Base-by-base conservation (phyloP, 768 basidiomycete species). In the Polyporus arcularius region DNA sequence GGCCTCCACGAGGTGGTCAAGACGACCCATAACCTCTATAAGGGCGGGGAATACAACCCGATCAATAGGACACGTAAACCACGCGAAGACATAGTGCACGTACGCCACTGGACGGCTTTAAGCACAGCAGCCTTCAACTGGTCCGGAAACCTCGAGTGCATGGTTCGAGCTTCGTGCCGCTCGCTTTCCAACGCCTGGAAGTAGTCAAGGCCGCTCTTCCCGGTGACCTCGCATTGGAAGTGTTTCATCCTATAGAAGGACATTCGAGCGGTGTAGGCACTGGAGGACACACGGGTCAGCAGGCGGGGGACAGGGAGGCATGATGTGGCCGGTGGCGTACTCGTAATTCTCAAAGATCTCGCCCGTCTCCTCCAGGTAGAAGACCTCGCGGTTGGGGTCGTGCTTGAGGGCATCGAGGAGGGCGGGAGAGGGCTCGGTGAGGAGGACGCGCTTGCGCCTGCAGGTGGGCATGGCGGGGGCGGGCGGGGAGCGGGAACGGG, bases 311-410 rank as follows among this genome's bases (percentile, higher is more conserved):
- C 26, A 38, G 67, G 43, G 57, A 63, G 67, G 73, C 58, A 58
- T 71, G 68, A 57, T 66, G 61, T 42, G 64, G 60, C 63, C 62
- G 63, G 70, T 57, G 57, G 82, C 92, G 72, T 71, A 97, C 96
- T 97, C 95, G 72, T 97, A 98, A 71, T 88, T 88, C 65, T 94
- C 88, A 74, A 98, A 98, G 76, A 98, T 92, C 84, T 98, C 96
- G 71, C 96, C 96, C 3, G 96, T 98, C 75, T 94, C 88, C 65
- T 87, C 80, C 71, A 98, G 88, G 80, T 92, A 96, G 78, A 87
- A 98, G 74, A 98, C 95, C 66, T 88, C 86, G 71, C 78, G 85
- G 74, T 80, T 78, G 39, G 85, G 86, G 78, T 87, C 84, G 45
- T 83, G 75, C 73, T 85, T 81, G 69, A 80, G 80, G 60, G 84